phyloP scores from a whole-genome alignment of 2,329 filamentous ascomycete species.

The Curvularia eragrostidis region DNA sequence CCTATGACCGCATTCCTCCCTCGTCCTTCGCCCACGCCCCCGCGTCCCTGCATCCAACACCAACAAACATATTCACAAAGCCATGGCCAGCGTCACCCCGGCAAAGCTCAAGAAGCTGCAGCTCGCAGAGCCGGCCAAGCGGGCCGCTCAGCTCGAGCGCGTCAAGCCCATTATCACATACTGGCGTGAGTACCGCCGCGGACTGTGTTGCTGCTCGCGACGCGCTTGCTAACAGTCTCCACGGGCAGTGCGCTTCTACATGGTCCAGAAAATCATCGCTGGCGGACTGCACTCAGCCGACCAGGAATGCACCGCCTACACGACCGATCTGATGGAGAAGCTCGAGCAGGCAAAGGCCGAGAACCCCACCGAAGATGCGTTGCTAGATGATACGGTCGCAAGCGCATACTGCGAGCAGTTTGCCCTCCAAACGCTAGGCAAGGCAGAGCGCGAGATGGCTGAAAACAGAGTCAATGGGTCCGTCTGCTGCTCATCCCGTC shows the following conservation, averaged over 20 bases:
- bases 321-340: conserved; percentile 85
- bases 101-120: conserved; percentile 78
- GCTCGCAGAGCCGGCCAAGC: conserved; percentile 80
- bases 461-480: conserved; percentile 84
- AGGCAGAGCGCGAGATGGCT: conserved; percentile 81
- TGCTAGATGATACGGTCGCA: conserved; percentile 83
- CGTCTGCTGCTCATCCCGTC: conserved; percentile 15
- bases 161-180: conserved; percentile 90
- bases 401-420: conserved; percentile 96
- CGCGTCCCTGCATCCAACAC: conserved; percentile 2
- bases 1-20: conserved; percentile 18
- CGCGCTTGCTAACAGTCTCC: conserved; percentile 23
- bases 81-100: conserved; percentile 76
- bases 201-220: background rate
- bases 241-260: conserved; percentile 60
- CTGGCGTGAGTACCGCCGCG: conserved; percentile 74
- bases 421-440: conserved; percentile 82
- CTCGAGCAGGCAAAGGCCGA: conserved; percentile 81
- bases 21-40: conserved; percentile 1
- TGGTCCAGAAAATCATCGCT: conserved; percentile 87
- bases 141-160: conserved; percentile 81
- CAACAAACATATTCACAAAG: conserved; percentile 1
- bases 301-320: conserved; percentile 80
- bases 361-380: conserved; percentile 78
- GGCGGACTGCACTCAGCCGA: conserved; percentile 80